These are phyloP conservation scores for Monilinia vaccinii-corymbosi DNA, from an alignment of 2,329 filamentous ascomycete species.

Conservation along the genomic window DNA sequence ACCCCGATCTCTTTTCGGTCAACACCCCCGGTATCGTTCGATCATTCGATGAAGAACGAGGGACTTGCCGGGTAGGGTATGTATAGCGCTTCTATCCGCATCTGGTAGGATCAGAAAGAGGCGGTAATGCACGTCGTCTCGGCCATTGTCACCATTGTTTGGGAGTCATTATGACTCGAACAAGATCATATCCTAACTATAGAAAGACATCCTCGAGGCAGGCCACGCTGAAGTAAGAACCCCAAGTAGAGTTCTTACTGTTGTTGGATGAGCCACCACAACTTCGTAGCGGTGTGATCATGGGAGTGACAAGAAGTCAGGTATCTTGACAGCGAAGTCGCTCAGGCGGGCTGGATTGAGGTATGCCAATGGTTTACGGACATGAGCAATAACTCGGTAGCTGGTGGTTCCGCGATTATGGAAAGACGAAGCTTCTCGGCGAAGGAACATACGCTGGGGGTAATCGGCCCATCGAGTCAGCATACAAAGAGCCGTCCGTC, in stretches of 20 bases:
- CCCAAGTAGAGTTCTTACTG: conserved; percentile 1
- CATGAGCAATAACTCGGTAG: not conserved
- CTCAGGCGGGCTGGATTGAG: not conserved
- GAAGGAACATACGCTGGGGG: not conserved
- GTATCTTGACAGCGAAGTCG: not conserved
- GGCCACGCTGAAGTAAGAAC: not conserved
- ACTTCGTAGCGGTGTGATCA: not conserved
- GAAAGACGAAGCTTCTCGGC: not conserved
- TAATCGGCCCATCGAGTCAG: not conserved
- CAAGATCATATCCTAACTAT: not conserved
- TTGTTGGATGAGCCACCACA: conserved; percentile 4
- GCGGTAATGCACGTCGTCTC: not conserved
- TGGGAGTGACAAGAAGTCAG: not conserved
- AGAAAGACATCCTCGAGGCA: not conserved
- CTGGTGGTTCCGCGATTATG: not conserved
- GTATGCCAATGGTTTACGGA: not conserved
- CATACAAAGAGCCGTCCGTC: not conserved
- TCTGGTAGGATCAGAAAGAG: not conserved
- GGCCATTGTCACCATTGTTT: not conserved
- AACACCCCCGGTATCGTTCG: not conserved
- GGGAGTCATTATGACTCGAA: not conserved
- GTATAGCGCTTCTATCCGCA: not conserved
- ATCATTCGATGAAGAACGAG: not conserved
- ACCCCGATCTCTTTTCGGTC: not conserved
- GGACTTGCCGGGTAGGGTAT: not conserved